Percentiles rank a stretch among this genome's conserved stretches.
phyloP scores from a whole-genome alignment of 768 basidiomycete genomes.

The Tephrocybe sp. region DNA sequence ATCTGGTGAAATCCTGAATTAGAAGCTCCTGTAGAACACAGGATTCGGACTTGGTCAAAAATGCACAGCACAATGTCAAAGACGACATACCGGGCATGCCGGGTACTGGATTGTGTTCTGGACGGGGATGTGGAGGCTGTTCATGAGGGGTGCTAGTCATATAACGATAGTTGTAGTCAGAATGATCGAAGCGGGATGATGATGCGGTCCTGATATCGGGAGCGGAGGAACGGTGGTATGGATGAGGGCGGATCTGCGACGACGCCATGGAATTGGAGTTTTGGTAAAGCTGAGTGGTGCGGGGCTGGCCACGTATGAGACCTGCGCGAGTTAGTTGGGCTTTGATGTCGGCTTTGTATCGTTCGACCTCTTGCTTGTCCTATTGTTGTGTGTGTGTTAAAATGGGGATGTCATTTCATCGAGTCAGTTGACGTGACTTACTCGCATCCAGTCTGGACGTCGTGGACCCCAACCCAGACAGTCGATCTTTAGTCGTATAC shows the following conservation, averaged over 20 bases:
- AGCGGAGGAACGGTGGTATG: slow-evolving; percentile 32
- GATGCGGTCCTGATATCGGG: slow-evolving; percentile 17
- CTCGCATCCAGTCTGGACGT: slow-evolving; percentile 89
- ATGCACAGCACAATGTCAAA: slow-evolving; percentile 14
- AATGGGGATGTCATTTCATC: background rate
- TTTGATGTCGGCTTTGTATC: slow-evolving; percentile 83
- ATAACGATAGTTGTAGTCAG: slow-evolving; percentile 22
- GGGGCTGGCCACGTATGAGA: slow-evolving; percentile 80
- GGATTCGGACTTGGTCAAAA: slow-evolving; percentile 18
- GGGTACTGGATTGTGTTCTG: slow-evolving; percentile 31
- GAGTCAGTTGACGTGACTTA: slow-evolving; percentile 27
- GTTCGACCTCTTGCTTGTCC: slow-evolving; percentile 82
- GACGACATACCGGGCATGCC: slow-evolving; percentile 42
- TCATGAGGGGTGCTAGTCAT: slow-evolving; percentile 20
- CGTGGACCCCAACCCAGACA: slow-evolving; percentile 85
- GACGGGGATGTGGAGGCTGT: slow-evolving; percentile 22
- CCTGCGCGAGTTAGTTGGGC: slow-evolving; percentile 73
- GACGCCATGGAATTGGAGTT: slow-evolving; percentile 23
- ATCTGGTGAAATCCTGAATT: slow-evolving; percentile 37
- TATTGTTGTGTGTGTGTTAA: slow-evolving; percentile 25
- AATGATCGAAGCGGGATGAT: slow-evolving; percentile 22
- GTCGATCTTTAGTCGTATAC: slow-evolving; percentile 73
- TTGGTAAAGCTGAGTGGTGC: slow-evolving; percentile 48
- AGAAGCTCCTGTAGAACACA: slow-evolving; percentile 30
- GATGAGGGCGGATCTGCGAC: slow-evolving; percentile 24